A percentile compares a stretch with the other conserved stretches of the same genome.
Conservation (phyloP, 2,329 filamentous ascomycete genomes). For the Neoscytalidium dimidiatum region DNA sequence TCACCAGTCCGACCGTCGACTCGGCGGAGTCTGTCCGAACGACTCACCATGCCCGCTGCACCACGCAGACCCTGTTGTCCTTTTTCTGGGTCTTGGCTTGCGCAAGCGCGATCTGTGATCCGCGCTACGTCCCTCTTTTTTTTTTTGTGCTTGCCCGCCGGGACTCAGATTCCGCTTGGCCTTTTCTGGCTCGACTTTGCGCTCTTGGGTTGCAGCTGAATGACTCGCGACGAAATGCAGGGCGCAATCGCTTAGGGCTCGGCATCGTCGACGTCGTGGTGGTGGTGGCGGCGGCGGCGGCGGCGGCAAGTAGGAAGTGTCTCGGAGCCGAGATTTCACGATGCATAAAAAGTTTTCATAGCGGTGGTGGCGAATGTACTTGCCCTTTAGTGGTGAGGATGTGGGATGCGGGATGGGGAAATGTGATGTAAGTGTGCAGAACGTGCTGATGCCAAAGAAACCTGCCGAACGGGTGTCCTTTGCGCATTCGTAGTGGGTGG, state of each 20-base stretch:
- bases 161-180: slow-evolving; percentile 4
- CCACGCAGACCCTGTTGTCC: too few species aligned
- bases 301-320: too few species aligned
- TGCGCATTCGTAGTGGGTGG: neutral
- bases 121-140: neutral
- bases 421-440: neutral
- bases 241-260: too few species aligned
- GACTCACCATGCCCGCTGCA: too few species aligned
- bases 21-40: too few species aligned
- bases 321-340: neutral
- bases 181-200: neutral
- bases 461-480: too few species aligned
- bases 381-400: neutral
- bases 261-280: too few species aligned
- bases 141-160: too few species aligned
- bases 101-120: slow-evolving; percentile 4
- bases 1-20: too few species aligned
- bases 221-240: too few species aligned
- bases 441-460: neutral
- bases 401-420: neutral
- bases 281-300: too few species aligned
- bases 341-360: neutral
- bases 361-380: neutral
- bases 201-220: too few species aligned
- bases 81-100: neutral